phyloP scores from a whole-genome alignment of 2,329 filamentous ascomycete genomes.

The Fusarium sp. region DNA sequence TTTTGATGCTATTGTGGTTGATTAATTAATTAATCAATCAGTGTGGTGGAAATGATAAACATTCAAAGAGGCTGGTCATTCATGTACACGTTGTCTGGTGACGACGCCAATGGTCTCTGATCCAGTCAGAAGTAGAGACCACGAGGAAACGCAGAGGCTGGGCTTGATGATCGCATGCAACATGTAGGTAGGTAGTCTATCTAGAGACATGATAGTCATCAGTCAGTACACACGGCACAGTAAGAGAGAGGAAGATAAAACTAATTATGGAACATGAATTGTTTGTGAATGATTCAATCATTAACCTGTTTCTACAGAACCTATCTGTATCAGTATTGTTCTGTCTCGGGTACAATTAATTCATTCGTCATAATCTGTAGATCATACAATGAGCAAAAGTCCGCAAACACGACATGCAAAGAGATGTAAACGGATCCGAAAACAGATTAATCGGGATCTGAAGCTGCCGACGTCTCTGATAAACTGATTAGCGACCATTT shows the following conservation, averaged over 20 bases:
- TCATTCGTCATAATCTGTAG: constrained; percentile 21
- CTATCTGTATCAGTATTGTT: neutral
- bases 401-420: constrained; percentile 13
- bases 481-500: constrained; percentile 10
- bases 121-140: constrained; percentile 26
- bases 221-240: constrained; percentile 10
- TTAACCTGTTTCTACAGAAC: neutral
- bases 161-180: constrained; percentile 36
- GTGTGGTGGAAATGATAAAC: constrained; percentile 3
- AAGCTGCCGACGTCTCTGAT: constrained; percentile 28
- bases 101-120: constrained; percentile 34
- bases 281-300: constrained; percentile 1
- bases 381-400: constrained; percentile 13
- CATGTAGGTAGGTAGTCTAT: neutral
- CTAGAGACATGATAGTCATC: neutral
- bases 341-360: neutral
- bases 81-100: constrained; percentile 38
- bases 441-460: constrained; percentile 27
- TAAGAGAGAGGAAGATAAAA: neutral
- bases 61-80: constrained; percentile 31
- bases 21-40: neutral
- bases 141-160: constrained; percentile 30
- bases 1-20: neutral
- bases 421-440: constrained; percentile 12
- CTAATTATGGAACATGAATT: constrained; percentile 17